Base-by-base conservation (phyloP, 2,329 filamentous ascomycete species). In the Geosmithia putterillii region DNA sequence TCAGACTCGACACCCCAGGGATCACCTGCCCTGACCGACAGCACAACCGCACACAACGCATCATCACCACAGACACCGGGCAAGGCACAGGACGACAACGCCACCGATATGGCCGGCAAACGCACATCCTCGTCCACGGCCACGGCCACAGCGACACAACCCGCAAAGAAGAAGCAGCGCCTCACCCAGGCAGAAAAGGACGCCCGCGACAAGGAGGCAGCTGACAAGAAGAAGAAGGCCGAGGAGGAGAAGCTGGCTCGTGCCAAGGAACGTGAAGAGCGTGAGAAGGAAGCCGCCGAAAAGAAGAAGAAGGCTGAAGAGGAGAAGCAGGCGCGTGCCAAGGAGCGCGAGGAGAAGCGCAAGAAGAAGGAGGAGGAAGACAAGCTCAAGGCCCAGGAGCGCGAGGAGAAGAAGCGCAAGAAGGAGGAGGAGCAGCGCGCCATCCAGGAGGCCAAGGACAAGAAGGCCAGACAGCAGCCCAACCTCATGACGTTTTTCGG, bases 401-500 rank as follows among this genome's bases (percentile, higher is more conserved):
- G 20, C 9, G 63, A 64, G 14, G 64, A 65, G 46, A 73, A 71
- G 54, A 68, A 63, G 50, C 61, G 61, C 23, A 67, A 71, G 49
- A 72, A 70, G 52, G 71, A 74, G 36, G 70, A 73, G 37, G 69
- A 70, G 43, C 53, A 62, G 38, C 52, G 61, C 38, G 58, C 56
- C 40, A 40, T 56, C 2, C 57, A 63, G 46, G 60, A 65, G 32
- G 64, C 65, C 40, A 68, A 71, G 51, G 66, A 69, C 20, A 74
- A 66, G 50, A 74, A 70, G 54, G 63, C 65, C n/a, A 59, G 65
- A 14, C 67, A 59, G 42, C 73, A 70, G 57, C 61, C 60, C 51
- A 67, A 57, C 46, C 62, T 76, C 14, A 66, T 60, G 39, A 60
- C 54, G 36, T 72, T 74, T 54, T 74, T 74, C 53, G 65, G 60